Evolutionary conservation across 331 rosid genomes (phyloP), one percentile per base, ranked within the genome.

Genomic region (Acacia concinna): DNA sequence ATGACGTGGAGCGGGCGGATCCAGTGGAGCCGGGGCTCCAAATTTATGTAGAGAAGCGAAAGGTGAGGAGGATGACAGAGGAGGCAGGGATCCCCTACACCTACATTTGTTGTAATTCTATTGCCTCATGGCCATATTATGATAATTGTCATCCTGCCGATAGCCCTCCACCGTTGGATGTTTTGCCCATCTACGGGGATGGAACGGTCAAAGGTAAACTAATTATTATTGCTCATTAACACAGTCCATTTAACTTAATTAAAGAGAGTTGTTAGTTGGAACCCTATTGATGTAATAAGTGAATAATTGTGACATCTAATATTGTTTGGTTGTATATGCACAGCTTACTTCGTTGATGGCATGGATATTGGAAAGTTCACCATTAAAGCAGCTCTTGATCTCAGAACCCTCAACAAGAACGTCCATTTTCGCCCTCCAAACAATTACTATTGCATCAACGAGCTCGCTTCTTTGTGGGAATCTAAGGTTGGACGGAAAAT

Each of bases 51-150:
- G 84, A 81, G 57, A 93, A 93, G 70, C 89, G 93, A n/a, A n/a
- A 46, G 21, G 82, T 93, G 1, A 85, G 97, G 72, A 86, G 97
- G 1, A 20, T 8, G 21, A 28, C 76, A 12, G 90, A 93, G 71
- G 73, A 87, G 69, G 78, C 84, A 6, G 91, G 90, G 8, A 65
- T 93, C 3, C 91, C 97, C 0, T 84, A 82, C 81, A 88, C 93
- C 3, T 85, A 91, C 35, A 85, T 93, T 3, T 93, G 97, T 49
- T 91, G 97, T 84, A 93, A 93, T 52, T 93, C 97, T 46, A 91
- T 93, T 78, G 97, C 93, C 12, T 85, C 97, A 38, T 93, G 97
- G 97, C 97, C 97, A 1, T 93, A 93, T 74, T 68, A 71, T 56
- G 84, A 93, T 73, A 85, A 93, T 73, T 78, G 74, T 0, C 97